These are phyloP conservation scores for Globisporangium cystogenes DNA, from an alignment of 352 stramenopile species.

Conservation along the genomic window DNA sequence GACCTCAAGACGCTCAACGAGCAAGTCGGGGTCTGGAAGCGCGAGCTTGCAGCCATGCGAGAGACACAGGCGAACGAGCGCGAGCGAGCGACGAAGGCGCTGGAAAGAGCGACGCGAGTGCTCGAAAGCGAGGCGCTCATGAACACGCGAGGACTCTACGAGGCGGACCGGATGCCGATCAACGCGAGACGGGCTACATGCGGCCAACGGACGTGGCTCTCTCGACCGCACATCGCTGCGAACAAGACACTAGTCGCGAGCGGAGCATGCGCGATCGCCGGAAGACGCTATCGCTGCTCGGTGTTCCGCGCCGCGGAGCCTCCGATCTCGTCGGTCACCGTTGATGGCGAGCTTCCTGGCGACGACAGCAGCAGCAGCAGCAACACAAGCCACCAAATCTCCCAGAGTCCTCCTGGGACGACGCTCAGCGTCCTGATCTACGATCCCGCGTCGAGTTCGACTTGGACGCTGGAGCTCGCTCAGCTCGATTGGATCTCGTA, in stretches of 20 bases:
- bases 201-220: conserved; percentile 23
- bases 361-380: no score
- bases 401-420: neutral
- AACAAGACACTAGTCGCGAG: conserved; percentile 14
- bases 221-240: conserved; percentile 17
- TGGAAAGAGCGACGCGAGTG: conserved; percentile 8
- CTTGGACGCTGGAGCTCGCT: conserved; percentile 15
- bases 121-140: conserved; percentile 14
- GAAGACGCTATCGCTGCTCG: conserved; percentile 22
- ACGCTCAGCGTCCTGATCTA: conserved; percentile 39
- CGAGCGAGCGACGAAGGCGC: conserved; percentile 7
- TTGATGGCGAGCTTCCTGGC: no score
- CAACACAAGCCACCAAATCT: no score
- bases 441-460: conserved; percentile 15
- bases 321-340: neutral
- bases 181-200: neutral
- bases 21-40: conserved; percentile 18
- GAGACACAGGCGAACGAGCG: conserved; percentile 21
- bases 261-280: conserved; percentile 19
- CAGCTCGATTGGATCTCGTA: conserved; percentile 37
- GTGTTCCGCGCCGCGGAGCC: conserved; percentile 14
- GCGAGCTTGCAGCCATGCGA: conserved; percentile 13
- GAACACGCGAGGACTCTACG: conserved; percentile 2
- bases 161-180: neutral
- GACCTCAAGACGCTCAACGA: conserved; percentile 25